Evolutionary conservation across 1,284 basidiomycete species (phyloP), one percentile per base, ranked within the genome.

Genomic region (Jaminaea rosea): DNA sequence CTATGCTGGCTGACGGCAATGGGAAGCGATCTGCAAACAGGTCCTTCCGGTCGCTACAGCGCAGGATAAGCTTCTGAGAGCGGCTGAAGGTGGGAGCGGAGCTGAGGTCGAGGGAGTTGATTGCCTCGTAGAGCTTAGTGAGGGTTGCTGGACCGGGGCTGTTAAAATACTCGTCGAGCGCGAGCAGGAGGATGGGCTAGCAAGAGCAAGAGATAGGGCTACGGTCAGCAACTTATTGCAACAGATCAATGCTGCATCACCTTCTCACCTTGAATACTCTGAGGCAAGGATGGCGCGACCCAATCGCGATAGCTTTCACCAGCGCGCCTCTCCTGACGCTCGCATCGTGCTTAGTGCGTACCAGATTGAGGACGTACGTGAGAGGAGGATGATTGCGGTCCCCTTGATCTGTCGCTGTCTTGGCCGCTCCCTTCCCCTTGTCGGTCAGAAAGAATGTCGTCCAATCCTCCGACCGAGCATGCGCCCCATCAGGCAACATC

Each of bases 401-500:
- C 19, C 4, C 15, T 23, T 5, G 39, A 6, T n/a, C n/a, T n/a
- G 7, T 17, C 39, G 36, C 8, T 17, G n/a, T 15, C 21, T 15
- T 39, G 39, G 39, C 39, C n/a, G n/a, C n/a, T n/a, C n/a, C n/a
- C n/a, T n/a, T n/a, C n/a, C n/a, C n/a, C n/a, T n/a, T n/a, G 19
- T 42, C 39, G 2, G 41, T 19, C 3, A 97, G 82, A 74, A 94
- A 96, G 80, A 98, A 97, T 50, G 96, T 84, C 3, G 93, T 98
- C 93, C 92, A 98, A 75, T 98, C 93, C 74, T 94, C 89, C 15
- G 85, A 78, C 58, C 93, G 85, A 46, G 86, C 83, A 75, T 99
- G 94, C 11, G 91, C 91, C 11, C 94, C 94, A 74, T 98, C 93
- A 1, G 93, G 93, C 15, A 99, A 80, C 93, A 99, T 99, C 58